Percentiles rank a stretch among this genome's conserved stretches.
Conservation (phyloP, 208 protist genomes). For the Acanthamoeba rhysodes region DNA sequence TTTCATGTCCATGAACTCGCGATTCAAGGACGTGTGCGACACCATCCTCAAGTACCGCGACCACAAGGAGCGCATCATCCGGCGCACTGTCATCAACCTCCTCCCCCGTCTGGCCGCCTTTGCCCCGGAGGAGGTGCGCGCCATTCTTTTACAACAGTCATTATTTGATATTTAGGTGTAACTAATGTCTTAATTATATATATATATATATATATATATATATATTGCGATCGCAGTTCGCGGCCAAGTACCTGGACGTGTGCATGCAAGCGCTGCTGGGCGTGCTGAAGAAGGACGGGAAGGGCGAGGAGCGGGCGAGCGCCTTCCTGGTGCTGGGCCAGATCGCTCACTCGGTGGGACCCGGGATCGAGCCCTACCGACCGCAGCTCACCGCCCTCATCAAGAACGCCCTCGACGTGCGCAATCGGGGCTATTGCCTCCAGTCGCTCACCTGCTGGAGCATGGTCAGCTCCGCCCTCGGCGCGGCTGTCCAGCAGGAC, state of each 20-base stretch:
- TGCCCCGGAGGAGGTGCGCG: constrained; percentile 77
- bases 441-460: constrained; percentile 86
- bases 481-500: constrained; percentile 65
- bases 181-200: no score
- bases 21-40: constrained; percentile 86
- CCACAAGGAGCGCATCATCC: constrained; percentile 82
- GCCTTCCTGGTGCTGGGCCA: constrained; percentile 87
- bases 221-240: constrained; percentile 8
- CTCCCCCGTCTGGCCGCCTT: constrained; percentile 87
- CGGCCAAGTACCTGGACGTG: constrained; percentile 72
- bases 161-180: no score
- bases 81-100: constrained; percentile 84
- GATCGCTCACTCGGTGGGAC: constrained; percentile 82
- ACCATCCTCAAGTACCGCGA: constrained; percentile 86
- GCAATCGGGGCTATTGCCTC: constrained; percentile 71
- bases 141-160: no score
- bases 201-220: no score
- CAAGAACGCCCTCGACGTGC: constrained; percentile 71
- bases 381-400: constrained; percentile 81
- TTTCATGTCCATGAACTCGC: constrained; percentile 68
- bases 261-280: constrained; percentile 60
- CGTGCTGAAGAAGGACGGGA: constrained; percentile 40
- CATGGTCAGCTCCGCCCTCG: constrained; percentile 86
- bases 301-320: constrained; percentile 72
- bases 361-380: constrained; percentile 82